A percentile compares a stretch with the other conserved stretches of the same genome.
Evolutionary conservation across 345 rosid genomes (phyloP).

Genomic region (Rhodomyrtus tomentosa): DNA sequence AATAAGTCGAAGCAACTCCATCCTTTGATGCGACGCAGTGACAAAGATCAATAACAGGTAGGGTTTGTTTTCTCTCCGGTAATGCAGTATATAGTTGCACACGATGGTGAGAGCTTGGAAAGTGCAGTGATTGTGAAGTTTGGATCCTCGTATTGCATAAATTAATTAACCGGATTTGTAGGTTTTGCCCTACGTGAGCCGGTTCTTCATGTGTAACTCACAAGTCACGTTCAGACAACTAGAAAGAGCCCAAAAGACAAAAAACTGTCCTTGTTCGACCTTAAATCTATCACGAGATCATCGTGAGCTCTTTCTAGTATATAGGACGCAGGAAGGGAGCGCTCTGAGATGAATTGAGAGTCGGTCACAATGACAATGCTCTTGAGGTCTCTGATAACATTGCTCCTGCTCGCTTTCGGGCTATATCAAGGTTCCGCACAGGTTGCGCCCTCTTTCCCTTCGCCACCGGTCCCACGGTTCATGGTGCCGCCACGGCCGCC

Average conservation of each 20-base stretch:
- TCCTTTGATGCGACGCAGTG: neutral
- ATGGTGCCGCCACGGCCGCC: neutral
- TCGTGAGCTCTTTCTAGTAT: neutral
- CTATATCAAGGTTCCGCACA: conserved; percentile 20
- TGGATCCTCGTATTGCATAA: neutral
- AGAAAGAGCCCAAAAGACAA: neutral
- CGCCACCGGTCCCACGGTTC: neutral
- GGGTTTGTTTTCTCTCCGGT: neutral
- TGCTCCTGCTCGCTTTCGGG: conserved; percentile 13
- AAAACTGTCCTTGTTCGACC: neutral
- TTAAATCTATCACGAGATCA: neutral
- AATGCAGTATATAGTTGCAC: neutral
- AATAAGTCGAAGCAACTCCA: neutral
- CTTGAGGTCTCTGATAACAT: conserved; percentile 13
- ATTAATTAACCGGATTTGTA: neutral
- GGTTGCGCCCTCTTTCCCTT: conserved; percentile 10
- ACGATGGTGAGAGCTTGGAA: neutral
- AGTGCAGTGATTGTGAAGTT: neutral
- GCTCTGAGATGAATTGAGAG: neutral
- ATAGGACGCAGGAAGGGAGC: neutral
- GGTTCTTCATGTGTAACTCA: neutral
- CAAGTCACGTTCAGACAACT: neutral
- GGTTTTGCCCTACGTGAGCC: neutral
- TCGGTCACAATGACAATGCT: conserved; percentile 5
- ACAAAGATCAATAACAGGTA: neutral